Base-by-base conservation (phyloP, 306 rosid species). In the Cicer yamashitae region DNA sequence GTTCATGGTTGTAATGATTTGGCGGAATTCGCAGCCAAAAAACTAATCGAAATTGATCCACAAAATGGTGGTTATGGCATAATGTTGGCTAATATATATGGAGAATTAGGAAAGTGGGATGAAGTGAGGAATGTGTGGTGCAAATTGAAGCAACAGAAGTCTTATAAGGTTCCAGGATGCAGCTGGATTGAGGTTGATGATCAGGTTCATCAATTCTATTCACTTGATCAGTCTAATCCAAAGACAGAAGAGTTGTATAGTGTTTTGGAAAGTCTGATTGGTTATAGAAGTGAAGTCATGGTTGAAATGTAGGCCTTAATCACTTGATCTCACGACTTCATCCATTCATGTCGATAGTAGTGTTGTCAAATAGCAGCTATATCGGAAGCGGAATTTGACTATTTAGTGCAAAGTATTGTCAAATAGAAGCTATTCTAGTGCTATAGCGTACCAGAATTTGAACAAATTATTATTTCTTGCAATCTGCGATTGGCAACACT, bases 181-280 rank as follows among this genome's bases (percentile, higher is more conserved):
- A 90, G 94, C 78, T 90, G 98, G 96, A 83, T 93, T 65, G 96
- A 93, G 78, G 72, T 90, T 40, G 89, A 89, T 65, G 83, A 89
- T 61, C 82, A 82, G 43, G 88, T 89, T 78, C 82, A 69, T 82
- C 98, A 86, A 15, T 90, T 89, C 83, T 84, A 80, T 79, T 86
- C 93, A 34, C 76, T 82, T 62, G 98, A 90, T 77, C 78, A 75
- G 70, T 74, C 94, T 52, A 91, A 86, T 85, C 85, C 79, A 22
- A 86, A 75, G 83, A 64, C 80, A 52, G 78, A 86, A 52, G 90
- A 93, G 75, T 82, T 93, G 46, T 83, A 68, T 72, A 52, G 40
- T 60, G 68, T 84, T 58, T 83, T 88, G 73, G 88, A 87, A 74
- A 80, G 78, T 78, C 76, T 90, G 2, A 15, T 79, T 74, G 84